A percentile compares a stretch with the other conserved stretches of the same genome.
These are phyloP conservation scores for Ceratobasidium sp. DNA, from an alignment of 1,284 basidiomycete species.

Conservation along the genomic window DNA sequence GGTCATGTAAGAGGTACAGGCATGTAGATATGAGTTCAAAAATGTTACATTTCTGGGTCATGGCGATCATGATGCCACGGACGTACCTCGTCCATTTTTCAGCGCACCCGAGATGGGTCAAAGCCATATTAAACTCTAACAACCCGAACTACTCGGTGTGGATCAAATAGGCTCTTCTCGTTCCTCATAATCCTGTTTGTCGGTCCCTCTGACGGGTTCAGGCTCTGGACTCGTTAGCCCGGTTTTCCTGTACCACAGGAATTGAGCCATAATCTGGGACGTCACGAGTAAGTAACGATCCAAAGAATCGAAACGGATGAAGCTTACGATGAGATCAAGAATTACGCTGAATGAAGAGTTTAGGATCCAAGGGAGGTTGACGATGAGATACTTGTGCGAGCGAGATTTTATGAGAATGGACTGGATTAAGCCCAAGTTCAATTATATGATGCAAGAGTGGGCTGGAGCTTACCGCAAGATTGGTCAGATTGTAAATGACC, in stretches of 20 bases:
- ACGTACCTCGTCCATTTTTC: not conserved
- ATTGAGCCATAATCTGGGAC: conserved; percentile 23
- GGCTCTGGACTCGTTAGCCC: not conserved
- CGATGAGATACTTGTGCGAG: conserved; percentile 19
- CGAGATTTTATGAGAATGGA: conserved; percentile 37
- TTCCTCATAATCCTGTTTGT: not conserved
- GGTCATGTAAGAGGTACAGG: too few relatives aligned
- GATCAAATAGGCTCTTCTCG: not conserved
- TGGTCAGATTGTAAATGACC: conserved; percentile 17
- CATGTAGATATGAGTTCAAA: not conserved
- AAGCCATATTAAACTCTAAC: not conserved
- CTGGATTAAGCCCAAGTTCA: not conserved
- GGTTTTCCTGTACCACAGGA: conserved; percentile 30
- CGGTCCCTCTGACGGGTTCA: not conserved
- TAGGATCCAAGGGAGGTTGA: conserved; percentile 38
- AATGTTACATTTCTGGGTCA: not conserved
- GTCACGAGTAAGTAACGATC: not conserved
- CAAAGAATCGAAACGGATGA: not conserved
- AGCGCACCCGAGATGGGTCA: not conserved
- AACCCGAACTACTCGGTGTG: not conserved
- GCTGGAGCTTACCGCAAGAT: conserved; percentile 2
- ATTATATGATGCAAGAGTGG: not conserved
- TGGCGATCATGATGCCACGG: not conserved
- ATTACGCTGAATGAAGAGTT: conserved; percentile 34
- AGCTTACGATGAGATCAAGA: conserved; percentile 19